Conservation (phyloP, 176 grass and related monocot genomes). For the Echinochloa phyllopogon region DNA sequence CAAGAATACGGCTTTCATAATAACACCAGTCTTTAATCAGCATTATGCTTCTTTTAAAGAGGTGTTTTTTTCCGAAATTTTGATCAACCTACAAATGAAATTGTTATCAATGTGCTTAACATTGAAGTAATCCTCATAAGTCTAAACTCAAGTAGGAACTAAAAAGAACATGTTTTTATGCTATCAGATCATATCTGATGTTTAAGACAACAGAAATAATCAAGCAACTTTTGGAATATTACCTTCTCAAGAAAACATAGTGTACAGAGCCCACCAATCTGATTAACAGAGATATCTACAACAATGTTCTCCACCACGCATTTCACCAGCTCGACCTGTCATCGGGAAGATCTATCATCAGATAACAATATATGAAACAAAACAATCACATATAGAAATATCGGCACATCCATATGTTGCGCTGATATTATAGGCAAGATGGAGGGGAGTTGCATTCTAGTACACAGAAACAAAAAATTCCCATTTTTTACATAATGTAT, state of each 20-base stretch:
- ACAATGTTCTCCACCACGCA: constrained; percentile 87
- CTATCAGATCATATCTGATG: constrained; percentile 30
- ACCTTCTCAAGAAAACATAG: constrained; percentile 98
- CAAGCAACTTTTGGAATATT: constrained; percentile 27
- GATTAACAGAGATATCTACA: constrained; percentile 97
- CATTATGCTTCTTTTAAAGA: constrained; percentile 92
- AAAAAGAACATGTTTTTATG: constrained; percentile 11
- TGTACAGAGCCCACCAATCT: constrained; percentile 81
- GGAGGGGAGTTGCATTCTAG: too few relatives aligned
- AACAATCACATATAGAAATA: constrained; percentile 9
- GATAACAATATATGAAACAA: constrained; percentile 7
- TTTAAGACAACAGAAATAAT: background rate
- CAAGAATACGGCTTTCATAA: constrained; percentile 97
- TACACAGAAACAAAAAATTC: too few relatives aligned
- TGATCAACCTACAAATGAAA: constrained; percentile 70
- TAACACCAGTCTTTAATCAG: constrained; percentile 97
- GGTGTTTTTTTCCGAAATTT: constrained; percentile 68
- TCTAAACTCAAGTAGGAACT: background rate
- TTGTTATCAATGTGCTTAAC: constrained; percentile 25
- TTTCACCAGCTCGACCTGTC: constrained; percentile 93
- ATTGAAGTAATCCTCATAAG: constrained; percentile 13
- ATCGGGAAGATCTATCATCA: constrained; percentile 39
- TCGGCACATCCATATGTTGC: constrained; percentile 19
- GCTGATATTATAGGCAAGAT: constrained; percentile 14
- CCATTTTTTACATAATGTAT: too few relatives aligned